Conservation (phyloP, 1,139 yeast species). For the Protomyces inouyei region DNA sequence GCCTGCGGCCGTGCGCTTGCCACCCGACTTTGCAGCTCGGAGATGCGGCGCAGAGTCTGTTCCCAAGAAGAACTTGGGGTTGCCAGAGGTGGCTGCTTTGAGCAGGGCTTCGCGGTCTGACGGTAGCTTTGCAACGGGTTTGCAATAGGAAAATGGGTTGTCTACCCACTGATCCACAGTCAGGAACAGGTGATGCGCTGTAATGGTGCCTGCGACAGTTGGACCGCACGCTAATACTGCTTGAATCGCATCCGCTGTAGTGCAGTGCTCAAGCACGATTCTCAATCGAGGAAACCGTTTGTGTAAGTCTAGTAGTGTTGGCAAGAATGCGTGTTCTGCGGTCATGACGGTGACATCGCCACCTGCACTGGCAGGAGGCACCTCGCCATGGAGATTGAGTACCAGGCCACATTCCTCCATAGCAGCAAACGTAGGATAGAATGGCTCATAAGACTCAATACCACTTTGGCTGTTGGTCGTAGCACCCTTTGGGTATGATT, state of each 20-base stretch:
- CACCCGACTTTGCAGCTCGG: conserved; percentile 65
- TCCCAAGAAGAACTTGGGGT: conserved; percentile 91
- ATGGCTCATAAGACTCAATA: conserved; percentile 80
- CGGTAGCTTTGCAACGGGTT: conserved; percentile 95
- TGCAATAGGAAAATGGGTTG: conserved; percentile 87
- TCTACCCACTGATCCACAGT: conserved; percentile 98
- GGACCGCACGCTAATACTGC: conserved; percentile 66
- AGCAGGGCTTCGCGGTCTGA: conserved; percentile 73
- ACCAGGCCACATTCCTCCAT: conserved; percentile 75
- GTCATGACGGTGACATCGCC: conserved; percentile 75
- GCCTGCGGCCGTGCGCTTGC: conserved; percentile 69
- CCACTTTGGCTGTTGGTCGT: conserved; percentile 93
- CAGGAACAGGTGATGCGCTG: conserved; percentile 87
- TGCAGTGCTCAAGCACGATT: conserved; percentile 90
- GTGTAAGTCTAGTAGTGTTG: conserved; percentile 80
- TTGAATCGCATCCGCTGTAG: conserved; percentile 81
- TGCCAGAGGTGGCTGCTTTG: conserved; percentile 85
- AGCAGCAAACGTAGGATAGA: conserved; percentile 82
- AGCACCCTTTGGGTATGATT: conserved; percentile 98
- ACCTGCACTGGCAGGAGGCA: conserved; percentile 55
- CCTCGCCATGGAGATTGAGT: conserved; percentile 90
- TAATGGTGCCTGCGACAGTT: conserved; percentile 83
- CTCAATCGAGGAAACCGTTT: conserved; percentile 77
- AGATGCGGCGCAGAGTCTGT: conserved; percentile 98
- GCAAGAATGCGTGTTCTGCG: conserved; percentile 88